Base-by-base conservation (phyloP, 2,329 filamentous ascomycete genomes). In the Colletotrichum agaves region DNA sequence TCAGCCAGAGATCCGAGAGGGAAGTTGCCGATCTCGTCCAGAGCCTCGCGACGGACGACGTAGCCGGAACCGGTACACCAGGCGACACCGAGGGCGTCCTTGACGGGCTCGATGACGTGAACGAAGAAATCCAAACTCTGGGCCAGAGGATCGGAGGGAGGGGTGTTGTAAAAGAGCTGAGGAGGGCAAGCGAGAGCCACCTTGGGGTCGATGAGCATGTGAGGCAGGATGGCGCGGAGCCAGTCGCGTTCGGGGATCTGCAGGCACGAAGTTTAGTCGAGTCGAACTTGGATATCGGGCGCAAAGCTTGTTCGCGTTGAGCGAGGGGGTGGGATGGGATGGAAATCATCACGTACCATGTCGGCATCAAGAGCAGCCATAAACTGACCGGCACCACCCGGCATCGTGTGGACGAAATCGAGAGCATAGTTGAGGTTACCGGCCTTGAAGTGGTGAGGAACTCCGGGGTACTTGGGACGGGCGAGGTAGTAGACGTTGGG, bases 1-100 rank as follows among this genome's bases (percentile, higher is more conserved):
- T 91, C 88, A 4, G 86, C 84, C 7, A 90, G 77, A 4, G 86
- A 88, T 13, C 84, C 86, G 1, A 85, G 81, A 0, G 88, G 88
- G 70, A 88, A 90, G 71, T 88, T 86, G 71, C 87, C 88, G 67
- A 90, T 89, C 19, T 85, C 81, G 17, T 88, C 84, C 4, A 91
- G 78, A 5, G 88, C 88, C 60, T 82, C 77, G n/a, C 88, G 85
- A 3, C 88, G 85, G 31, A 85, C 82, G 4, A 87, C 78, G 70
- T 88, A 90, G 6, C 88, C 88, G 5, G 88, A 90, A 4, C 88
- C 88, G n/a, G 86, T 88, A 71, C 87, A 89, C 83, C 87, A 88
- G n/a, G 87, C 87, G 4, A 87, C 85, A 56, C 84, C 81, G 49
- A 84, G 76, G n/a, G 82, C 73, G 65, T 84, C 82, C 78, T 84